Evolutionary conservation across 1,139 yeast genomes (phyloP).

Genomic region (Pneumocystis canis): DNA sequence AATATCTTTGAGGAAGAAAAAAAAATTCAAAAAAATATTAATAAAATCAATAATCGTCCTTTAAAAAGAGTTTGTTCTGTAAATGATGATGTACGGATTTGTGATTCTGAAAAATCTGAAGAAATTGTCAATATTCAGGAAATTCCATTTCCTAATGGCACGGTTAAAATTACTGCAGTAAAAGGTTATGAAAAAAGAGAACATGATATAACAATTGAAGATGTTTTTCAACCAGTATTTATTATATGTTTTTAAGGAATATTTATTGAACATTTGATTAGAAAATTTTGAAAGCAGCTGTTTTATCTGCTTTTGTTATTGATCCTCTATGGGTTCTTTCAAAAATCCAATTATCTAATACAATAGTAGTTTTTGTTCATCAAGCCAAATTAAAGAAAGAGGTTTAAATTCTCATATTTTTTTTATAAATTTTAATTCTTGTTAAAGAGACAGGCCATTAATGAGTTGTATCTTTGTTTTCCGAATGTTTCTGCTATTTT

Average conservation of each 20-base stretch:
- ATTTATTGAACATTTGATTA: not conserved
- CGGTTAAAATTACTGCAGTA: constrained; percentile 16
- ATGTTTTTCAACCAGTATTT: constrained; percentile 15
- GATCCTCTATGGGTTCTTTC: constrained; percentile 9
- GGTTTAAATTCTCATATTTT: not conserved
- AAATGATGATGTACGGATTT: not conserved
- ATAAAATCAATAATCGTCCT: not conserved
- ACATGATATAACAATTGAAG: constrained; percentile 16
- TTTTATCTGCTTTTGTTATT: constrained; percentile 15
- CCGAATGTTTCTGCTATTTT: constrained; percentile 3
- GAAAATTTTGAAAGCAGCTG: constrained; percentile 13
- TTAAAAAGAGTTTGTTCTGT: not conserved
- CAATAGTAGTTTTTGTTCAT: not conserved
- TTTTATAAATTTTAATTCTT: not conserved
- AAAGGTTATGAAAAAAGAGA: constrained; percentile 11
- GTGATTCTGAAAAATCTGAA: not conserved
- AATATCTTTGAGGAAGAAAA: not conserved
- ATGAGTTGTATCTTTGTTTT: not conserved
- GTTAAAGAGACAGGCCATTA: not conserved
- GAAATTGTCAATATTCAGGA: not conserved
- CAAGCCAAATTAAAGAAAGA: not conserved
- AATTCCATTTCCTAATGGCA: constrained; percentile 11
- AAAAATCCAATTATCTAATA: constrained; percentile 7
- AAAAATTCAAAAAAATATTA: no score
- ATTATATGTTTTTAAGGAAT: not conserved